Percentiles rank a stretch among this genome's conserved stretches.
Evolutionary conservation across 306 rosid genomes (phyloP).

Genomic region (Citrullus mucosospermus): DNA sequence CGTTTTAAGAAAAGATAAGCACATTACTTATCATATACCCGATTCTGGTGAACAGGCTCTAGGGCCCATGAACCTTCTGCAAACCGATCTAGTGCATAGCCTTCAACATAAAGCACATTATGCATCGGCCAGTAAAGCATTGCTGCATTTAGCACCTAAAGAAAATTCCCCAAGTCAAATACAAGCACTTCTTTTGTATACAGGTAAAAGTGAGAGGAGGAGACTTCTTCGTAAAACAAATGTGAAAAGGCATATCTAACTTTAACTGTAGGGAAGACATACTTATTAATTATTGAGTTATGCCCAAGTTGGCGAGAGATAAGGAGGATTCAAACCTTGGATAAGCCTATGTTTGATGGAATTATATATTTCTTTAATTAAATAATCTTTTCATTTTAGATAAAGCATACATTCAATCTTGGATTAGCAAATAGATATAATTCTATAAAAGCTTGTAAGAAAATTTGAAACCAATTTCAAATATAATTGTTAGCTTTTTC

Average conservation of each 20-base stretch:
- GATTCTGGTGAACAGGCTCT: slow-evolving; percentile 78
- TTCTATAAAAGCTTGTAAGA: too few species aligned
- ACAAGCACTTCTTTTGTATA: not conserved
- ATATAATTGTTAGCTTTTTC: not conserved
- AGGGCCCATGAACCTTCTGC: slow-evolving; percentile 84
- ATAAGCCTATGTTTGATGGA: not conserved
- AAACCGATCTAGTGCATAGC: slow-evolving; percentile 80
- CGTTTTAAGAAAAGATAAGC: not conserved
- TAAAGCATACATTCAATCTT: too few species aligned
- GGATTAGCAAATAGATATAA: too few species aligned
- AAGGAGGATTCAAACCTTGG: not conserved
- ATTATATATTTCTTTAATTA: not conserved
- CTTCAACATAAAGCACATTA: slow-evolving; percentile 71
- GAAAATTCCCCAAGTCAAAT: not conserved
- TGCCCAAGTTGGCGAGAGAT: not conserved
- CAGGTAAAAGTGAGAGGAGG: not conserved
- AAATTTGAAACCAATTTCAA: too few species aligned
- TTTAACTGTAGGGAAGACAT: not conserved
- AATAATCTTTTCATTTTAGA: not conserved
- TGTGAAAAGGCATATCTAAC: too few species aligned
- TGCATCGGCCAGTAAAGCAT: slow-evolving; percentile 90
- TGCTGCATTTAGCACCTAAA: slow-evolving; percentile 89
- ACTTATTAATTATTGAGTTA: not conserved
- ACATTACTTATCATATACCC: slow-evolving; percentile 26
- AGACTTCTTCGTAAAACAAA: not conserved